These are phyloP conservation scores for Aspergillus oerlinghausenensis DNA, from an alignment of 2,329 filamentous ascomycete genomes.

Conservation along the genomic window DNA sequence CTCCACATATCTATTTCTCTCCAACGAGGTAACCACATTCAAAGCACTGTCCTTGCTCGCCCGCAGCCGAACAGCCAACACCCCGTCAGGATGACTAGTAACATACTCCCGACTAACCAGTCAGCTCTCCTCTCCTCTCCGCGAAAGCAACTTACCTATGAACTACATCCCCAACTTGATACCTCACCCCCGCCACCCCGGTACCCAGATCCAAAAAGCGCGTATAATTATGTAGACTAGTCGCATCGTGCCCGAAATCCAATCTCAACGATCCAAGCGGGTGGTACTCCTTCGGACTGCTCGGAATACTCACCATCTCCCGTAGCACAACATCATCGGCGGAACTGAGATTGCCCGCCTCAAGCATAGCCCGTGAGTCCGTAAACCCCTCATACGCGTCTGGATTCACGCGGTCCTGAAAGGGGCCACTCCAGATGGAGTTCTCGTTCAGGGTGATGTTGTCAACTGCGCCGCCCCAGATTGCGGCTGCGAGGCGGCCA, in stretches of 20 bases:
- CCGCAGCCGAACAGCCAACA: slow-evolving; percentile 3
- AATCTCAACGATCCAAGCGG: slow-evolving; percentile 7
- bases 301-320: slow-evolving; percentile 5
- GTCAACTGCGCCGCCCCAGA: slow-evolving; percentile 13
- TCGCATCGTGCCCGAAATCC: slow-evolving; percentile 5
- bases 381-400: slow-evolving; percentile 1
- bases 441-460: slow-evolving; percentile 18
- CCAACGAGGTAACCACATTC: slow-evolving; percentile 1
- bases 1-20: not conserved
- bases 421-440: slow-evolving; percentile 17
- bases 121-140: not conserved
- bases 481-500: slow-evolving; percentile 14
- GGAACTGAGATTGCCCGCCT: slow-evolving; percentile 6
- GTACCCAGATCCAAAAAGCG: slow-evolving; percentile 5
- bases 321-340: slow-evolving; percentile 1
- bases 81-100: slow-evolving; percentile 8
- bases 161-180: slow-evolving; percentile 1
- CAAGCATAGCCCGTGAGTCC: slow-evolving; percentile 1
- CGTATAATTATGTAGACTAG: slow-evolving; percentile 1
- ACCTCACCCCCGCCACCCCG: slow-evolving; percentile 4
- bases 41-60: slow-evolving; percentile 1
- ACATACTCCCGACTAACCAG: slow-evolving; percentile 10
- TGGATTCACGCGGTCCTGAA: slow-evolving; percentile 11
- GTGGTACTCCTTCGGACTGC: slow-evolving; percentile 9
- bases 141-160: slow-evolving; percentile 1